phyloP scores from a whole-genome alignment of 768 basidiomycete genomes.

The Trametes meyenii region DNA sequence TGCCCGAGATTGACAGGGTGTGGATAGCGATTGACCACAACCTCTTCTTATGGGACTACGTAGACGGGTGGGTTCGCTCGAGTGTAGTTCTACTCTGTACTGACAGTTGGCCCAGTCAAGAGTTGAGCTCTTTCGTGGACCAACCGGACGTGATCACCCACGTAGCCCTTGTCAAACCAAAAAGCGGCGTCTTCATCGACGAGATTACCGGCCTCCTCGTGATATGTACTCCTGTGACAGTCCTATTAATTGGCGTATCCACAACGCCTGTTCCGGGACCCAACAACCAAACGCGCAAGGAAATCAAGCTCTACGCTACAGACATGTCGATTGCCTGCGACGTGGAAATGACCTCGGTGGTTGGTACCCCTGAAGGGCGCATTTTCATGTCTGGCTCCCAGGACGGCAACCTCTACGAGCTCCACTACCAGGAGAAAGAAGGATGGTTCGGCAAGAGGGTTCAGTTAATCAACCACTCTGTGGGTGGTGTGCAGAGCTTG shows the following conservation, averaged over 20 bases:
- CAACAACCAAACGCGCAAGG: conserved; percentile 51
- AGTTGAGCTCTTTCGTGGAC: conserved; percentile 90
- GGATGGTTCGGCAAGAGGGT: conserved; percentile 92
- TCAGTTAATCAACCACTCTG: conserved; percentile 85
- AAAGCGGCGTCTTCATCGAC: conserved; percentile 86
- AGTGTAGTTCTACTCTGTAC: conserved; percentile 31
- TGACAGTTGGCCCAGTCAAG: conserved; percentile 50
- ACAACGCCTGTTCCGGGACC: conserved; percentile 46
- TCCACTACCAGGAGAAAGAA: conserved; percentile 88
- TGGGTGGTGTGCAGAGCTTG: conserved; percentile 75
- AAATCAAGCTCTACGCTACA: conserved; percentile 88
- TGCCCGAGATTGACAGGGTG: conserved; percentile 91
- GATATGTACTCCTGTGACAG: conserved; percentile 83
- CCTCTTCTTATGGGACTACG: conserved; percentile 95
- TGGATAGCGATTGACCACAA: conserved; percentile 97
- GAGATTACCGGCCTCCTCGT: conserved; percentile 88
- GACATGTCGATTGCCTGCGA: conserved; percentile 80
- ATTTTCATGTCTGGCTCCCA: conserved; percentile 89
- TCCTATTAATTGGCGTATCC: conserved; percentile 85
- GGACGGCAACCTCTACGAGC: conserved; percentile 89
- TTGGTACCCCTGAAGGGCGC: conserved; percentile 77
- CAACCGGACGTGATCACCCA: conserved; percentile 88
- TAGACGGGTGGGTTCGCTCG: conserved; percentile 71
- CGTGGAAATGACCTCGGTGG: conserved; percentile 83
- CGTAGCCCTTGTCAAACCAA: conserved; percentile 87